Base-by-base conservation (phyloP, 2,329 filamentous ascomycete species). In the Sphaceloma murrayae region DNA sequence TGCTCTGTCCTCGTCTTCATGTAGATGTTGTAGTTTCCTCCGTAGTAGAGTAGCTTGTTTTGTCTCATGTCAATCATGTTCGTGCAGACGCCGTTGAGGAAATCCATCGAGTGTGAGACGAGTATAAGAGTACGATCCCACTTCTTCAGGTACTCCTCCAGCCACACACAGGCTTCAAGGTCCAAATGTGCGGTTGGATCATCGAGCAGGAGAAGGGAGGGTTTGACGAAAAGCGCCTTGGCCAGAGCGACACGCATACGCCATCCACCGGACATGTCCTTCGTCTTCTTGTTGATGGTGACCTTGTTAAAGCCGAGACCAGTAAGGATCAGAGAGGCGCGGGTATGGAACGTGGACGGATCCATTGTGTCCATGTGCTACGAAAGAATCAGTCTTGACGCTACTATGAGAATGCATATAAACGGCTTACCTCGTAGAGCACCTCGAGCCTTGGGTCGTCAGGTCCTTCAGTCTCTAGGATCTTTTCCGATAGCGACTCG, bases 251-350 rank as follows among this genome's bases (percentile, higher is more conserved):
- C 91, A 77, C 93, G 86, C 91, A 98, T 98, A 74, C 89, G 81
- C 91, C 91, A 98, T 58, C 91, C 91, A 85, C 91, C 91, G 54
- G 91, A 98, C 93, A 98, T 98, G 66, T 98, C 93, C 78, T 96
- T 98, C 58, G 93, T 98, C 80, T 93, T 95, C 78, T 98, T 98
- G 67, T 93, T 73, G 62, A 98, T 96, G 46, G 93, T 98, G 56
- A 68, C 70, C 75, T 96, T 96, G 80, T 98, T 94, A 79, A 98
- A 98, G 54, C 91, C 91, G 48, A 98, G 83, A 87, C 91, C 91
- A 46, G 91, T 98, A 56, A 98, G 69, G 63, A 98, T 98, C 54
- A 95, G 80, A 46, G 89, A 94, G 49, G 91, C 91, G 62, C 91
- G 86, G 50, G 89, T 94, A 61, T 86, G 73, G 69, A 98, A 98